Evolutionary conservation across 192 early-diverging fungal species (phyloP), one percentile per base, ranked within the genome.

Genomic region (Ambispora gerdemannii): DNA sequence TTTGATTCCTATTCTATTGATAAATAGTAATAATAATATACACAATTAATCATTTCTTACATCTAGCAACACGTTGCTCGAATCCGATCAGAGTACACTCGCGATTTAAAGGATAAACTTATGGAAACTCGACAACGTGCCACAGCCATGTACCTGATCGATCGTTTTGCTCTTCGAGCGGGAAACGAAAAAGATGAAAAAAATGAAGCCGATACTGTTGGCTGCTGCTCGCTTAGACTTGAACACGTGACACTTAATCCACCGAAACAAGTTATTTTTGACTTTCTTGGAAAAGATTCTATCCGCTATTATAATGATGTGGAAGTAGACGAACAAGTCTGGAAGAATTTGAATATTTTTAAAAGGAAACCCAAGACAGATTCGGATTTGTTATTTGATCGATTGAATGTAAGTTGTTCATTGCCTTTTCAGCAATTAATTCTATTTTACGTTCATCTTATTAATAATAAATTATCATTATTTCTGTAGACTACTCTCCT

Each of bases 271-370:
- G 84, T 98, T 55, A 80, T 86, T 55, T 92, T 98, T 80, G 97
- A 98, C 76, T 98, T 98, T 74, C 79, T 98, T 73, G 97, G 97
- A 81, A 98, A 98, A 68, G 97, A 98, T 78, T 96, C 94, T 20
- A 97, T 98, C 70, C 89, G 95, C 33, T 98, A 93, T 76, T 75
- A 92, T 71, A 95, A 96, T 76, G 76, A 82, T 4, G 90, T 96
- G 8, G 81, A 87, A 60, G 93, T 97, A 4, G 90, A 92, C 62
- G 81, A 81, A 43, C 94, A 95, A 75, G 94, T 98, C 19, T 97
- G 88, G 80, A 97, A 95, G 74, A 98, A 98, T 76, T 72, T 98
- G 67, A 81, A 81, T 58, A 83, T 95, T 38, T 98, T 98, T 78
- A 93, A 93, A 77, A 88, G 84, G 25, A 76, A 83, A 58, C 88